Conservation (phyloP, 2,329 filamentous ascomycete genomes). For the Aspergillus niger region DNA sequence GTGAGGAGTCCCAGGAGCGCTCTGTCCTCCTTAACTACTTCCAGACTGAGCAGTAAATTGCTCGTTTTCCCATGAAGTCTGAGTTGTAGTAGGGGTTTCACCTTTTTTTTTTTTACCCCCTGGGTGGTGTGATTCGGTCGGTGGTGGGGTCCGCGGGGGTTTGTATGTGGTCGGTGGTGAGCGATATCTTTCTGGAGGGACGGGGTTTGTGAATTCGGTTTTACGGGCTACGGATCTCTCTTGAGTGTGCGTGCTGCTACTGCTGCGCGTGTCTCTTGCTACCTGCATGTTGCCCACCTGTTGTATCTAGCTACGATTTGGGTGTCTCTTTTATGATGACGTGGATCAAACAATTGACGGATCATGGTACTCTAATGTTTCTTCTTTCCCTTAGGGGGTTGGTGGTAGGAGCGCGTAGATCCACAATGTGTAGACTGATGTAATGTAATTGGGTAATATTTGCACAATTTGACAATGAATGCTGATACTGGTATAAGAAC, state of each 20-base stretch:
- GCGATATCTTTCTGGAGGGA: neutral
- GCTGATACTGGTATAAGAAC: conserved; percentile 2
- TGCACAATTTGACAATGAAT: neutral
- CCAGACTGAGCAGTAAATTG: conserved; percentile 69
- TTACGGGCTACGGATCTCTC: neutral
- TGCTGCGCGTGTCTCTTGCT: too few relatives aligned
- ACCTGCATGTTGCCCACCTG: neutral
- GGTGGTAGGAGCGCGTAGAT: neutral
- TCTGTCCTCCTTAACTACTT: conserved; percentile 99
- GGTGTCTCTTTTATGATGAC: neutral
- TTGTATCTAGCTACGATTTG: neutral
- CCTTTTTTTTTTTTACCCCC: neutral
- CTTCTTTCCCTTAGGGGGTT: neutral
- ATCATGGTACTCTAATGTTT: neutral
- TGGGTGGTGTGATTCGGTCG: too few relatives aligned
- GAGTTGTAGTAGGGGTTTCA: neutral
- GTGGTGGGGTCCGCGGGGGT: neutral
- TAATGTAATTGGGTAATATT: neutral
- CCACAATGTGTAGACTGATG: neutral
- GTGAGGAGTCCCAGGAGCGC: conserved; percentile 99
- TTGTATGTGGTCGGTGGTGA: neutral
- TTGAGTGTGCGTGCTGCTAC: neutral
- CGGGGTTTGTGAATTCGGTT: conserved; percentile 1
- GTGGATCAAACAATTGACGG: neutral
- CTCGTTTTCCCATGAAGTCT: conserved; percentile 2